A percentile compares a stretch with the other conserved stretches of the same genome.
Conservation (phyloP, 2,329 filamentous ascomycete species). For the Alternaria sp. region DNA sequence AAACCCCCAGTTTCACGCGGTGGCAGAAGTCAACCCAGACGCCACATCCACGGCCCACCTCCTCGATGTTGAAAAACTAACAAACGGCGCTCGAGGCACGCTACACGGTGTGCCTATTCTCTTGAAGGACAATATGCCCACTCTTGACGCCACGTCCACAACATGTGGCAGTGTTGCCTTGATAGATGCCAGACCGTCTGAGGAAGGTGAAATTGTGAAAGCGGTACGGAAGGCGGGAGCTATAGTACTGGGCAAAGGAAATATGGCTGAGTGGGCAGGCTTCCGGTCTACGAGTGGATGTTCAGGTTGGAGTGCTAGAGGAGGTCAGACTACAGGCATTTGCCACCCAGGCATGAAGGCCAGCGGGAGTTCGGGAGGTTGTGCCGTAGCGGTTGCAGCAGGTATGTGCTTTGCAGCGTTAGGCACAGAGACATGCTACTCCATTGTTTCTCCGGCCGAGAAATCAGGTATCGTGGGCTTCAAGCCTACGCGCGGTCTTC, state of each 20-base stretch:
- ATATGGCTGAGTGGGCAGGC: slow-evolving; percentile 66
- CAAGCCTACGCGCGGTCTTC: slow-evolving; percentile 57
- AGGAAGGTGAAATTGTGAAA: slow-evolving; percentile 65
- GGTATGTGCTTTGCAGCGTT: slow-evolving; percentile 65
- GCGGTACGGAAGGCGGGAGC: slow-evolving; percentile 66
- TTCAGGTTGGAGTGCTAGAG: slow-evolving; percentile 69
- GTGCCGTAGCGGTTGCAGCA: slow-evolving; percentile 64
- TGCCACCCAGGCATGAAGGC: slow-evolving; percentile 68
- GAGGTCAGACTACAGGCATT: slow-evolving; percentile 66
- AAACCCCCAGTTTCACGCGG: slow-evolving; percentile 64
- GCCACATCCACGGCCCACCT: slow-evolving; percentile 57
- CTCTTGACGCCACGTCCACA: slow-evolving; percentile 37
- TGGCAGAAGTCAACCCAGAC: slow-evolving; percentile 58
- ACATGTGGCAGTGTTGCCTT: slow-evolving; percentile 67
- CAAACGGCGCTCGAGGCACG: slow-evolving; percentile 55
- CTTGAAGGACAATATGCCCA: slow-evolving; percentile 70
- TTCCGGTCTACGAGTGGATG: slow-evolving; percentile 62
- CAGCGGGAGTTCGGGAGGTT: slow-evolving; percentile 67
- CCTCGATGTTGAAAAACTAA: slow-evolving; percentile 55
- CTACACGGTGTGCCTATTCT: slow-evolving; percentile 69
- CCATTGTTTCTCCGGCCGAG: slow-evolving; percentile 26
- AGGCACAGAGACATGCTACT: slow-evolving; percentile 60
- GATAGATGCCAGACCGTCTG: slow-evolving; percentile 60
- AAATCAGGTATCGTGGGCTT: slow-evolving; percentile 27
- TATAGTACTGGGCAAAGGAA: slow-evolving; percentile 70